Percentiles rank a stretch among this genome's conserved stretches.
Conservation (phyloP, 495 filamentous ascomycete species). For the Aeminium ludgeri region DNA sequence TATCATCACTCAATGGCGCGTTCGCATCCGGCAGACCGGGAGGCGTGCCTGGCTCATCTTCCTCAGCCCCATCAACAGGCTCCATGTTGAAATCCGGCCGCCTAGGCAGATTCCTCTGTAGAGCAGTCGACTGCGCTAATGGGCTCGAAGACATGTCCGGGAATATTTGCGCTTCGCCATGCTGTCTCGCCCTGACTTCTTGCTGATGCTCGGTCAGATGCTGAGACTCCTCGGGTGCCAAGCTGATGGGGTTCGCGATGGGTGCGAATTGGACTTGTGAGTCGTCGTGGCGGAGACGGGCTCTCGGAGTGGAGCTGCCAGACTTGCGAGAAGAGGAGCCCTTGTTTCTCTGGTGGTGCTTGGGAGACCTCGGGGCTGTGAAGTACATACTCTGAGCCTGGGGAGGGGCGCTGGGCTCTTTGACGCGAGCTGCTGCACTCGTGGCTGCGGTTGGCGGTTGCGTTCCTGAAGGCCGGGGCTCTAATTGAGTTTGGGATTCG, state of each 20-base stretch:
- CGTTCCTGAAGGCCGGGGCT: no score
- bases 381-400: no score
- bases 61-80: conserved; percentile 11
- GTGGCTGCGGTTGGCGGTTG: no score
- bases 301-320: conserved; percentile 19
- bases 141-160: conserved; percentile 50
- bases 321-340: no score
- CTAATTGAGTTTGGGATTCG: conserved; percentile 30
- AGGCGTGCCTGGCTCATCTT: background rate
- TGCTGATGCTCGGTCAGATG: conserved; percentile 56
- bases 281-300: conserved; percentile 49
- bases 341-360: no score
- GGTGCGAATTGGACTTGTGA: conserved; percentile 61
- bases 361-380: no score
- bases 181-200: conserved; percentile 50
- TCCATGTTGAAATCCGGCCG: conserved; percentile 27
- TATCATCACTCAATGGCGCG: conserved; percentile 39
- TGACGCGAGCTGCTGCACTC: no score
- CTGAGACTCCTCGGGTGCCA: conserved; percentile 38
- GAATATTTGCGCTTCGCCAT: conserved; percentile 51
- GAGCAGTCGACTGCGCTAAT: conserved; percentile 10
- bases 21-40: conserved; percentile 10
- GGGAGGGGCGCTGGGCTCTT: no score
- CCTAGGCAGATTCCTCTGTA: conserved; percentile 10
- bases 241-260: conserved; percentile 39